Conservation (phyloP, 148 eudicot species). For the Dianthus caryophyllus region DNA sequence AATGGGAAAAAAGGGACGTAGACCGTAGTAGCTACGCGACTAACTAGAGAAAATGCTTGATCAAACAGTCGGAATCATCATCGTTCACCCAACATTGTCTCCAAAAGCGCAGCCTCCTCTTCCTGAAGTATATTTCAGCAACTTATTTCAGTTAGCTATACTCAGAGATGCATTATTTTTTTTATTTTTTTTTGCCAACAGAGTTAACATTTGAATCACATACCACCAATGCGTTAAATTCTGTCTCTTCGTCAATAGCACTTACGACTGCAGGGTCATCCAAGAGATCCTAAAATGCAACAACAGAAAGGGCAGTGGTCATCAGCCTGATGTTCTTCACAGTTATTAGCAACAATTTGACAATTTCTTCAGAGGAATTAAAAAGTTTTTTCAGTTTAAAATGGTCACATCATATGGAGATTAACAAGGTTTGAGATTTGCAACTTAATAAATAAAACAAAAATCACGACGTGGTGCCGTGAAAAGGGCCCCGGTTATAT, state of each 20-base stretch:
- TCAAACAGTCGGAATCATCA: conserved; percentile 17
- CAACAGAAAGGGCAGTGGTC: neutral
- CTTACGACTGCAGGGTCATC: conserved; percentile 69
- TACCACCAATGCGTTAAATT: conserved; percentile 91
- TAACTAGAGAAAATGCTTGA: neutral
- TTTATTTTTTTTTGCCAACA: neutral
- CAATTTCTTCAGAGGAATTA: too few relatives aligned
- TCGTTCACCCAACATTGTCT: conserved; percentile 61
- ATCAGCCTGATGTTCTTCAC: neutral
- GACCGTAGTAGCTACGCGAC: neutral
- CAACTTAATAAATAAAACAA: neutral
- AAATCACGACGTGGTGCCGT: neutral
- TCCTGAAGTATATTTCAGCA: conserved; percentile 45
- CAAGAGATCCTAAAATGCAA: conserved; percentile 51
- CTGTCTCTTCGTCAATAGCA: conserved; percentile 89
- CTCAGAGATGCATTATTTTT: neutral
- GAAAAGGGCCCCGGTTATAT: neutral
- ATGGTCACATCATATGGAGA: neutral
- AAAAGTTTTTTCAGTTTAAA: too few relatives aligned
- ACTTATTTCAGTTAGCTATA: neutral
- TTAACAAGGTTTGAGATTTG: neutral
- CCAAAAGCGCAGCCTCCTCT: conserved; percentile 78
- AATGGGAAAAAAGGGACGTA: neutral
- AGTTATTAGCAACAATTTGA: neutral
- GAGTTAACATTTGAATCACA: conserved; percentile 13